These are phyloP conservation scores for Penstemon barbatus DNA, from an alignment of 257 asterid genomes.

Conservation along the genomic window DNA sequence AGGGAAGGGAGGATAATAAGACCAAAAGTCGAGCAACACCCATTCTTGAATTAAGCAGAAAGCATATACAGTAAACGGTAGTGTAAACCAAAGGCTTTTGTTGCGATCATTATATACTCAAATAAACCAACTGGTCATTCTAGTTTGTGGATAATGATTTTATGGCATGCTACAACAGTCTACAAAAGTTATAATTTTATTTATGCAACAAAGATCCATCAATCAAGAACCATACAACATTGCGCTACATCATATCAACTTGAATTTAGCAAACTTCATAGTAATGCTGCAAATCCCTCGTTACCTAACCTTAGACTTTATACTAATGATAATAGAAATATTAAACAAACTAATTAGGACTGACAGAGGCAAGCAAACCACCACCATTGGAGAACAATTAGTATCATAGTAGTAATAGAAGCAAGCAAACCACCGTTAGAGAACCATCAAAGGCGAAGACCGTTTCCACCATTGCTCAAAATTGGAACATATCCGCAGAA, in stretches of 20 bases:
- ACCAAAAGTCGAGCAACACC: too few species aligned
- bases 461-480: too few species aligned
- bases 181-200: constrained; percentile 17
- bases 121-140: background rate
- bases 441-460: too few species aligned
- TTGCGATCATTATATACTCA: background rate
- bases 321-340: background rate
- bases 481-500: too few species aligned
- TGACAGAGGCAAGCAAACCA: background rate
- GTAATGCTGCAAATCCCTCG: constrained; percentile 26
- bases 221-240: constrained; percentile 27
- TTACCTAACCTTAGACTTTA: constrained; percentile 17
- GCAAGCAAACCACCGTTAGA: background rate
- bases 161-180: background rate
- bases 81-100: background rate
- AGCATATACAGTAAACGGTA: background rate
- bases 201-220: constrained; percentile 24
- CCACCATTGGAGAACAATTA: too few species aligned
- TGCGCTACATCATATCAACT: constrained; percentile 3
- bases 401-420: too few species aligned
- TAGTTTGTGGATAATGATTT: background rate
- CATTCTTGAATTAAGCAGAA: too few species aligned
- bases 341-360: constrained; percentile 13
- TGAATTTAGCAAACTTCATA: background rate
- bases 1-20: too few species aligned